Conservation (phyloP, 352 stramenopile genomes). For the Phytopythium delawarense region DNA sequence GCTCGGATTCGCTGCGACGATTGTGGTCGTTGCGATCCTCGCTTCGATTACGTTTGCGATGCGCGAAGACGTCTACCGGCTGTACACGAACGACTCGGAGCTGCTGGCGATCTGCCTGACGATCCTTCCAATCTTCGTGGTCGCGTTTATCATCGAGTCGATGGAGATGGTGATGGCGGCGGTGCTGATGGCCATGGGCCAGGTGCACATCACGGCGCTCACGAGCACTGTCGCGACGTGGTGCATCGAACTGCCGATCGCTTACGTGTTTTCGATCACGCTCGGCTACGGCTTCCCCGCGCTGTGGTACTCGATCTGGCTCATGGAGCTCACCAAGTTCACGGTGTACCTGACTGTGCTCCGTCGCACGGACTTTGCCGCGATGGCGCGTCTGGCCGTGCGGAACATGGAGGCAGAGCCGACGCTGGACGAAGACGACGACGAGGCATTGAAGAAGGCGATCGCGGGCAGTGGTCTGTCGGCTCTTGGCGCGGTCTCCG, state of each 20-base stretch:
- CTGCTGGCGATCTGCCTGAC: constrained; percentile 49
- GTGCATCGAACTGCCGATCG: constrained; percentile 51
- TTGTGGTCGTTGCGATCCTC: constrained; percentile 40
- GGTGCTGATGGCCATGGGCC: constrained; percentile 48
- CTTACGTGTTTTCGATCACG: constrained; percentile 45
- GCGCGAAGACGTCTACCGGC: constrained; percentile 43
- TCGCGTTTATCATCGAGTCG: constrained; percentile 53
- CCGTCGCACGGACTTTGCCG: constrained; percentile 19
- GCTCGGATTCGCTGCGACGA: constrained; percentile 59
- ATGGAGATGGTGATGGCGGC: constrained; percentile 47
- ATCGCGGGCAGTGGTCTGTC: constrained; percentile 23
- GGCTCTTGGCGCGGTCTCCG: constrained; percentile 19
- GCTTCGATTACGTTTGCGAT: constrained; percentile 40
- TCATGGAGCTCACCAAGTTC: constrained; percentile 27
- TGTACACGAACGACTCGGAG: constrained; percentile 53
- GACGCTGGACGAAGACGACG: constrained; percentile 11
- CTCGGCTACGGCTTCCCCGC: constrained; percentile 41
- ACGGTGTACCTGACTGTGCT: constrained; percentile 18
- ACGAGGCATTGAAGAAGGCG: constrained; percentile 14
- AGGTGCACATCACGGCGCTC: constrained; percentile 46
- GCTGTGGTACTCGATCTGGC: constrained; percentile 35
- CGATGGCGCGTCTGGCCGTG: constrained; percentile 18
- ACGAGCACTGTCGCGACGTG: constrained; percentile 52
- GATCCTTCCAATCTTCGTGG: constrained; percentile 54
- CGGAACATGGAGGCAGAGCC: constrained; percentile 22